Conservation (phyloP, 352 stramenopile species). For the Pythium pectinolyticum region DNA sequence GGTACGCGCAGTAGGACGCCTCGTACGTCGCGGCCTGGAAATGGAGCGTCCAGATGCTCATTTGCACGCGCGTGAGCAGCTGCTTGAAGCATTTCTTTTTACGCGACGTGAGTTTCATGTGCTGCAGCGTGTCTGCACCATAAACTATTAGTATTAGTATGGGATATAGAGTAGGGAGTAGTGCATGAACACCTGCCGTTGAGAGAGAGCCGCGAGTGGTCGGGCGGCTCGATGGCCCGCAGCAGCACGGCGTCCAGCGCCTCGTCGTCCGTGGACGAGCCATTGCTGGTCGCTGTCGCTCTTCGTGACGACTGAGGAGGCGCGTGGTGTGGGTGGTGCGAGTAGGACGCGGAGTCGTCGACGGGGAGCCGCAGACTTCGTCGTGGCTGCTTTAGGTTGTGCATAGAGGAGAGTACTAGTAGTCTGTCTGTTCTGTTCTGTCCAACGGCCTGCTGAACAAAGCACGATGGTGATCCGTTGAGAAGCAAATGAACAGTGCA, state of each 20-base stretch:
- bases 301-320: too few relatives aligned
- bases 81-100: conserved; percentile 41
- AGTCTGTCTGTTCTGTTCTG: too few relatives aligned
- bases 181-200: conserved; percentile 1
- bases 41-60: conserved; percentile 43
- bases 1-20: conserved; percentile 26
- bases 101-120: conserved; percentile 33
- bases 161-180: neutral
- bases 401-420: too few relatives aligned
- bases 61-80: conserved; percentile 35
- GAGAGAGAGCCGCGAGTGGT: conserved; percentile 31
- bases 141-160: neutral
- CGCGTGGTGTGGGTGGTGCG: conserved; percentile 4
- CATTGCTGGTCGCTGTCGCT: neutral
- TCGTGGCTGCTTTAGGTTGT: conserved; percentile 4
- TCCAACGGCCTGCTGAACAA: conserved; percentile 4
- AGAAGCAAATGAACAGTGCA: neutral
- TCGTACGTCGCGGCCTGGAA: conserved; percentile 41
- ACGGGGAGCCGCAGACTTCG: conserved; percentile 7
- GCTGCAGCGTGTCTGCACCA: conserved; percentile 30
- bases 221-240: conserved; percentile 34
- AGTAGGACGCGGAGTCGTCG: conserved; percentile 3
- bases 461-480: neutral
- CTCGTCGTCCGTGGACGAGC: neutral
- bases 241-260: conserved; percentile 31